A percentile compares a stretch with the other conserved stretches of the same genome.
These are phyloP conservation scores for Diacronema lutheri DNA, from an alignment of 78 protist species.

Conservation along the genomic window DNA sequence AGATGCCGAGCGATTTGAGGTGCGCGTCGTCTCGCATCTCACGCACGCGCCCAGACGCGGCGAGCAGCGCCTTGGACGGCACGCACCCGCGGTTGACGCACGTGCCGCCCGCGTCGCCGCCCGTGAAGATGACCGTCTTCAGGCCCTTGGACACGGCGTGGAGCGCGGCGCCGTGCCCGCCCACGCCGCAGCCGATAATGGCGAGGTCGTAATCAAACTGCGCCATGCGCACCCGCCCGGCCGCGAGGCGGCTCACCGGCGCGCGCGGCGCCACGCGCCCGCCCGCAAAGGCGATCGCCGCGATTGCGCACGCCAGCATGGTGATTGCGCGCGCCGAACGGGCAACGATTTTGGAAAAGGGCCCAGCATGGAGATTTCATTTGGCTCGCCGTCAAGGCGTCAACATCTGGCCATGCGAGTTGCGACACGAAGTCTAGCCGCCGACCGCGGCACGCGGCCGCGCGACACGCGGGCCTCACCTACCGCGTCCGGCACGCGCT, in stretches of 20 bases:
- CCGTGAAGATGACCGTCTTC: conserved; percentile 29
- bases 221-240: neutral
- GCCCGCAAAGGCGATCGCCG: no score
- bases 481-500: no score
- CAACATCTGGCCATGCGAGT: no score
- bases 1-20: conserved; percentile 29
- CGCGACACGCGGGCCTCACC: no score
- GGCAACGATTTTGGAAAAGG: no score
- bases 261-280: no score
- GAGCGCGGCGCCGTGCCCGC: conserved; percentile 56
- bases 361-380: no score
- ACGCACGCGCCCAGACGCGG: conserved; percentile 23
- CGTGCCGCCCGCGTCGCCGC: conserved; percentile 47
- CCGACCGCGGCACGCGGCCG: no score
- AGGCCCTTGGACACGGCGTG: conserved; percentile 37
- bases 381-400: no score
- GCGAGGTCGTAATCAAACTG: conserved; percentile 31
- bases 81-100: conserved; percentile 58
- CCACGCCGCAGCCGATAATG: conserved; percentile 39
- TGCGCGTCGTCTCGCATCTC: conserved; percentile 11
- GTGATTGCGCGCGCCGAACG: no score
- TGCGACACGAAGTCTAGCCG: no score
- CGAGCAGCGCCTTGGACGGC: conserved; percentile 53
- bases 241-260: neutral
- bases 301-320: no score